Evolutionary conservation across 2,329 filamentous ascomycete species (phyloP).

Genomic region (Alternaria postmessia): DNA sequence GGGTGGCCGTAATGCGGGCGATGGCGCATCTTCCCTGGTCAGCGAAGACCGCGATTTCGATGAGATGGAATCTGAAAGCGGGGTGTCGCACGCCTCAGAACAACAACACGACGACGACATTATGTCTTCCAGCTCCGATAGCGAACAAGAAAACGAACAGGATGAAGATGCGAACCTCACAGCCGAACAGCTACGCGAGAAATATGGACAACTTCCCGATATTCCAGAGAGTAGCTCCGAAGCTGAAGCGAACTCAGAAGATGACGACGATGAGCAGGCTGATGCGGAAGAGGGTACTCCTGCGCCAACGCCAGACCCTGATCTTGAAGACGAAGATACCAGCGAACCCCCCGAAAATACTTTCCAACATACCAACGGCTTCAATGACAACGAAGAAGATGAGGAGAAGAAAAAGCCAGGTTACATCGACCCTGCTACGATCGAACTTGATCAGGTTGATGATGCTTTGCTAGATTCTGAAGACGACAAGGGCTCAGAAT

Average conservation of each 20-base stretch:
- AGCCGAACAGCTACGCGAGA: constrained; percentile 72
- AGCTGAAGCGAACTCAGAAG: constrained; percentile 41
- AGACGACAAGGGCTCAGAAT: constrained; percentile 38
- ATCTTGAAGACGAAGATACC: constrained; percentile 35
- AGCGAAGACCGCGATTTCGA: constrained; percentile 52
- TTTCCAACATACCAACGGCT: constrained; percentile 32
- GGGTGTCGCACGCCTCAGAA: constrained; percentile 41
- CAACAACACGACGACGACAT: constrained; percentile 55
- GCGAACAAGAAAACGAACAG: constrained; percentile 52
- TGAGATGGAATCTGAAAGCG: constrained; percentile 56
- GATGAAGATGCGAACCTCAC: constrained; percentile 72
- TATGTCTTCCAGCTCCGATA: constrained; percentile 47
- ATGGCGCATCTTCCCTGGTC: constrained; percentile 49
- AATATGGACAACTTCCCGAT: constrained; percentile 72
- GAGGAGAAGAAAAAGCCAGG: constrained; percentile 23
- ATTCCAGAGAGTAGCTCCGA: constrained; percentile 46
- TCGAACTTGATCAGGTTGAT: constrained; percentile 53
- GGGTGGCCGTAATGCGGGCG: constrained; percentile 39
- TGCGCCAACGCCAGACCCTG: constrained; percentile 41
- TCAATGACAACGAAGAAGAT: constrained; percentile 27
- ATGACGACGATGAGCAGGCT: constrained; percentile 45
- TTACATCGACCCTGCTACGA: constrained; percentile 46
- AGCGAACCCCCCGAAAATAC: constrained; percentile 20
- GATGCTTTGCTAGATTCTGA: constrained; percentile 51
- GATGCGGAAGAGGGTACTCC: constrained; percentile 32